These are phyloP conservation scores for Plasmodium sp. DNA, from an alignment of 169 alveolate genomes.

Conservation along the genomic window DNA sequence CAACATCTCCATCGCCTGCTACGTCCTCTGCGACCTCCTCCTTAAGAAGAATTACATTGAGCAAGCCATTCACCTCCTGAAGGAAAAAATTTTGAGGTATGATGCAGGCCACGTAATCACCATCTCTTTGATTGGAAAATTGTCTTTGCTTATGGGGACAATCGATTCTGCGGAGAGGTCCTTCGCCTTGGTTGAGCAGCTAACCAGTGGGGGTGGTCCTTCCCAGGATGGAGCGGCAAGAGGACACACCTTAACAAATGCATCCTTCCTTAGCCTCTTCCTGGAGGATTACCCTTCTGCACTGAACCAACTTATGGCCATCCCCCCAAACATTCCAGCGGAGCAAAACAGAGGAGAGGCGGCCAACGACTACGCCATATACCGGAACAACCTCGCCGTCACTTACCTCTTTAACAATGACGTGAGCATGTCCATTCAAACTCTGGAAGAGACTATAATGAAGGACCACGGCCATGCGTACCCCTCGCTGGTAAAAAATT, in stretches of 20 bases:
- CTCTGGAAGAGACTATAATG: slow-evolving; percentile 12
- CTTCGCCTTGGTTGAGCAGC: slow-evolving; percentile 11
- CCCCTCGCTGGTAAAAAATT: slow-evolving; percentile 28
- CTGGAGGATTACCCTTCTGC: slow-evolving; percentile 42
- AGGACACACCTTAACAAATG: slow-evolving; percentile 1
- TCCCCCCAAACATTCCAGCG: background rate
- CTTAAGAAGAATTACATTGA: slow-evolving; percentile 62
- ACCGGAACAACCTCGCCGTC: slow-evolving; percentile 33
- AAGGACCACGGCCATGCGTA: slow-evolving; percentile 15
- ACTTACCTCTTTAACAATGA: slow-evolving; percentile 40
- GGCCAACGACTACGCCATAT: slow-evolving; percentile 28
- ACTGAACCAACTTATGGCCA: background rate
- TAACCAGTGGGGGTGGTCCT: background rate
- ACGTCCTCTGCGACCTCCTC: slow-evolving; percentile 60
- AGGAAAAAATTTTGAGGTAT: slow-evolving; percentile 33
- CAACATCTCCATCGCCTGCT: slow-evolving; percentile 21
- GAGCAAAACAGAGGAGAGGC: background rate
- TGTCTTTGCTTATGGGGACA: slow-evolving; percentile 46
- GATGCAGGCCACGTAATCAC: slow-evolving; percentile 26
- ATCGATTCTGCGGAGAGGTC: slow-evolving; percentile 6
- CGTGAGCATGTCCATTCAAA: slow-evolving; percentile 19
- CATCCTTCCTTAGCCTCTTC: slow-evolving; percentile 4
- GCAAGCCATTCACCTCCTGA: slow-evolving; percentile 51
- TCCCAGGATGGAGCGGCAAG: background rate
- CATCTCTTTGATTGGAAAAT: slow-evolving; percentile 55